phyloP scores from a whole-genome alignment of 164 flowering plant genomes.

The Aristolochia fimbriata region DNA sequence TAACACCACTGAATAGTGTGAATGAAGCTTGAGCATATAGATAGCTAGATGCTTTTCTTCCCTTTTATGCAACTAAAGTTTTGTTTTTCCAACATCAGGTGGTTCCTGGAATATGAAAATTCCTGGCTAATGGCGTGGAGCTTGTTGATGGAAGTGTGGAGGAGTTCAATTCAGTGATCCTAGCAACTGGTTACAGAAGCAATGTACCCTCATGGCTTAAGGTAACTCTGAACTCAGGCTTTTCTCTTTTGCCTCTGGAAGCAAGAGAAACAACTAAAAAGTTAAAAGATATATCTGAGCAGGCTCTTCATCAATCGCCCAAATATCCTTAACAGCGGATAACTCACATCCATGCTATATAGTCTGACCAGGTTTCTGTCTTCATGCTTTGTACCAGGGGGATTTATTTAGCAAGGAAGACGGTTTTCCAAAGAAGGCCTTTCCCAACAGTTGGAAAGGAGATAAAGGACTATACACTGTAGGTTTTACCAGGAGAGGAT shows the following conservation, averaged over 20 bases:
- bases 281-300: too few species aligned
- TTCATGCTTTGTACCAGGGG: constrained; percentile 13
- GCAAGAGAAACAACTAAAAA: too few species aligned
- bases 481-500: constrained; percentile 30
- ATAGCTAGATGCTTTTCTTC: too few species aligned
- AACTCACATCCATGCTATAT: not conserved
- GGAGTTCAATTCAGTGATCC: constrained; percentile 27
- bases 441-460: constrained; percentile 39
- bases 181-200: constrained; percentile 45
- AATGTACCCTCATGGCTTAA: constrained; percentile 42
- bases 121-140: constrained; percentile 4
- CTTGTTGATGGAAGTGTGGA: constrained; percentile 24
- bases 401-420: constrained; percentile 18
- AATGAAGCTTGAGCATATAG: too few species aligned
- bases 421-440: constrained; percentile 22
- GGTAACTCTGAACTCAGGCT: constrained; percentile 13
- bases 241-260: too few species aligned
- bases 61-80: too few species aligned
- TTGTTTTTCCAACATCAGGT: too few species aligned
- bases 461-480: constrained; percentile 33
- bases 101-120: too few species aligned
- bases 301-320: too few species aligned
- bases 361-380: not conserved
- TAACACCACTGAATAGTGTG: too few species aligned
- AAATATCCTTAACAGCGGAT: too few species aligned